These are phyloP conservation scores for Acanthamoeba lenticulata DNA, from an alignment of 208 protist species.

Conservation along the genomic window DNA sequence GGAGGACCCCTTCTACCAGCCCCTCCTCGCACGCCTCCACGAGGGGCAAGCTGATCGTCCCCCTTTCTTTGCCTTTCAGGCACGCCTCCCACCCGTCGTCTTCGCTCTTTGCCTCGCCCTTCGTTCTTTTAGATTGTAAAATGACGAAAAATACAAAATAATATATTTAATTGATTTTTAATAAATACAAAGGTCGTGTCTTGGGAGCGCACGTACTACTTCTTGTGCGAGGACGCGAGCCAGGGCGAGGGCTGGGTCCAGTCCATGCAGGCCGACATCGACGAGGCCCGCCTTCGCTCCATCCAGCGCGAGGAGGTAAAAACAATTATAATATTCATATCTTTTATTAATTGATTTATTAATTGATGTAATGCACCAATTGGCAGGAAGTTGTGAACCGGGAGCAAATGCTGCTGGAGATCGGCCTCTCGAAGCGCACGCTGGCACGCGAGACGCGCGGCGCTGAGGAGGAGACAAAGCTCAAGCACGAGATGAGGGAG, in stretches of 20 bases:
- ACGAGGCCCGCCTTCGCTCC: not conserved
- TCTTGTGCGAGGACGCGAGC: not conserved
- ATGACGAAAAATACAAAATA: not conserved
- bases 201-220: not conserved
- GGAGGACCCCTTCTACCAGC: not conserved
- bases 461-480: not conserved
- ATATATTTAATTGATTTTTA: not conserved
- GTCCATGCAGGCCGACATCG: slow-evolving; percentile 6
- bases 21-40: not conserved
- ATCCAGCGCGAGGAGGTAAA: not conserved
- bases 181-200: not conserved
- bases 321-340: not conserved
- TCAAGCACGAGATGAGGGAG: slow-evolving; percentile 11
- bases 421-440: not conserved
- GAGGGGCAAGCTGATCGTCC: not conserved
- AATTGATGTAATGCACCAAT: not conserved
- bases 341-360: not conserved
- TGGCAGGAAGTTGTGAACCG: not conserved
- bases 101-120: not conserved
- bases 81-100: not conserved
- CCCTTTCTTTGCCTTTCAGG: not conserved
- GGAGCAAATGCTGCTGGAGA: slow-evolving; percentile 13
- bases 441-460: not conserved
- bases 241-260: not conserved
- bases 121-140: no score